These are phyloP conservation scores for Magnusiomyces sp. DNA, from an alignment of 1,139 yeast species.

Conservation along the genomic window DNA sequence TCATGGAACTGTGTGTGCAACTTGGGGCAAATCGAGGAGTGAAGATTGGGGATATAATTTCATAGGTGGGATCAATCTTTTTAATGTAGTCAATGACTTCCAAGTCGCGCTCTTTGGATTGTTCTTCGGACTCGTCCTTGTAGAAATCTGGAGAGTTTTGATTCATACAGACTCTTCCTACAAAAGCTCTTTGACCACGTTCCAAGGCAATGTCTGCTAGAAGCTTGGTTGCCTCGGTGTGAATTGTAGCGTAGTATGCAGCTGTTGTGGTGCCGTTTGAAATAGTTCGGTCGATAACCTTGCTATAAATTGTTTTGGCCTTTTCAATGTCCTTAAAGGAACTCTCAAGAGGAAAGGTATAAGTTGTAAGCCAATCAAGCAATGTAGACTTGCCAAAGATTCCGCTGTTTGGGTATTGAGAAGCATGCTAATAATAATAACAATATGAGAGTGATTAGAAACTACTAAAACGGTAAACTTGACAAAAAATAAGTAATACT, in stretches of 20 bases:
- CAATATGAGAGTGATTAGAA: background rate
- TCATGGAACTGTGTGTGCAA: constrained; percentile 57
- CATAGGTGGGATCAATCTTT: constrained; percentile 42
- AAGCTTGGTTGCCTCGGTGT: constrained; percentile 61
- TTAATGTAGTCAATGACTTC: constrained; percentile 51
- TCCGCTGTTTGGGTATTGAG: constrained; percentile 93
- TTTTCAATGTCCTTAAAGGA: constrained; percentile 41
- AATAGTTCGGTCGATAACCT: constrained; percentile 60
- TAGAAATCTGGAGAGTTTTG: constrained; percentile 61
- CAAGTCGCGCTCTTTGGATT: constrained; percentile 47
- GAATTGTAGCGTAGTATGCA: constrained; percentile 83
- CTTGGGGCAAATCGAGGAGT: constrained; percentile 96
- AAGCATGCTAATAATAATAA: constrained; percentile 52
- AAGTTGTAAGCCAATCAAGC: constrained; percentile 77
- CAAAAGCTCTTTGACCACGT: constrained; percentile 76
- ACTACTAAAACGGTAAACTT: background rate
- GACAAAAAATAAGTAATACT: background rate
- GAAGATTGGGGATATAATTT: constrained; percentile 55
- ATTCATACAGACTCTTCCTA: constrained; percentile 94
- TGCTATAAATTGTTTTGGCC: constrained; percentile 55
- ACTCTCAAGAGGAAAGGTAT: constrained; percentile 83
- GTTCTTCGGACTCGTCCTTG: constrained; percentile 49
- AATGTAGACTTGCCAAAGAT: constrained; percentile 80
- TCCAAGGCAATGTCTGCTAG: constrained; percentile 64
- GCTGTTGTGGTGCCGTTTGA: constrained; percentile 85